Evolutionary conservation across 2,329 filamentous ascomycete species (phyloP).

Genomic region (Endothia cerciana): DNA sequence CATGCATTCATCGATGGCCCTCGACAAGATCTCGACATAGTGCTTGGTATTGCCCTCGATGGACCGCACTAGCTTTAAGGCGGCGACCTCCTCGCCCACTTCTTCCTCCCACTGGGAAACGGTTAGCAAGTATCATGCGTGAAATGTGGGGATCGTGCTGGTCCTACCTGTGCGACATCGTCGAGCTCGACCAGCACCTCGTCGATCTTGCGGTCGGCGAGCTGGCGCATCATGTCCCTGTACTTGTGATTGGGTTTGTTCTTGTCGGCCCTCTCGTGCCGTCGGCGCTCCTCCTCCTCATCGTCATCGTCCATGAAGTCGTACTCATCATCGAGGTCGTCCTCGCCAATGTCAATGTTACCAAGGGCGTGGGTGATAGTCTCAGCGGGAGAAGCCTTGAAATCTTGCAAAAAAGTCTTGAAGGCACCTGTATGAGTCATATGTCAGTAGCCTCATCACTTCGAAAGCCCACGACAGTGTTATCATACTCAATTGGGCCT

Average conservation of each 20-base stretch:
- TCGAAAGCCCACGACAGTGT: conserved; percentile 16
- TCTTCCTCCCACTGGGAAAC: conserved; percentile 71
- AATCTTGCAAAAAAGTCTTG: conserved; percentile 83
- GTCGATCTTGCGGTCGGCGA: conserved; percentile 77
- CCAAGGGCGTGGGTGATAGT: conserved; percentile 81
- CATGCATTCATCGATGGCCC: conserved; percentile 85
- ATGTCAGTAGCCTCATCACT: conserved; percentile 5
- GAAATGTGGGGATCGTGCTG: too few relatives aligned
- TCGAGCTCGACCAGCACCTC: conserved; percentile 89
- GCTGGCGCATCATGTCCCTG: conserved; percentile 80
- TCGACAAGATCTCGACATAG: conserved; percentile 89
- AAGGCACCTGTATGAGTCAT: conserved; percentile 65
- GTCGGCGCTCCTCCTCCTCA: conserved; percentile 56
- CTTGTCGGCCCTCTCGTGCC: conserved; percentile 52
- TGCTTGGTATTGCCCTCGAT: conserved; percentile 92
- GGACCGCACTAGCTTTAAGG: conserved; percentile 74
- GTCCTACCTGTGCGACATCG: conserved; percentile 73
- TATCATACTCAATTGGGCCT: conserved; percentile 75
- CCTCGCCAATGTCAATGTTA: conserved; percentile 83
- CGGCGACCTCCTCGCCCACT: conserved; percentile 58
- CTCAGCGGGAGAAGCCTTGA: conserved; percentile 77
- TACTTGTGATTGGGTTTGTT: conserved; percentile 79
- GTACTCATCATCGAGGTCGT: conserved; percentile 86
- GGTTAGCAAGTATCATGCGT: conserved; percentile 13
- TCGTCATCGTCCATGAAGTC: conserved; percentile 89